phyloP scores from a whole-genome alignment of 129 eudicot genomes.

The Ambrosia trifida region DNA sequence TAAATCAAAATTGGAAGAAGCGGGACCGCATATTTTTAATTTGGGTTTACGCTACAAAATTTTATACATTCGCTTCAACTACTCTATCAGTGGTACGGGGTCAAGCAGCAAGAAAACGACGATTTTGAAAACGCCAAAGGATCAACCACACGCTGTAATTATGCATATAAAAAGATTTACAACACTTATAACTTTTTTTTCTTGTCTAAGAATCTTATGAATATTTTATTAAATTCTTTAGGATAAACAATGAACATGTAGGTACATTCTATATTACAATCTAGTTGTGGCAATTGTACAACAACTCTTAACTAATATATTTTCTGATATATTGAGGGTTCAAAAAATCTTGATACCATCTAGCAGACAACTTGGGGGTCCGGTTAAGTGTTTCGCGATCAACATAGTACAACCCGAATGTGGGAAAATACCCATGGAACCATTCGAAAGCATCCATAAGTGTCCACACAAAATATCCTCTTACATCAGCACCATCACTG shows the following conservation, averaged over 20 bases:
- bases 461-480: slow-evolving; percentile 84
- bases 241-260: not conserved
- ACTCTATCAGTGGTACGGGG: too few relatives aligned
- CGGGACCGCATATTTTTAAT: not conserved
- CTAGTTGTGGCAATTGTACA: not conserved
- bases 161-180: not conserved
- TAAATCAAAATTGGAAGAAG: too few relatives aligned
- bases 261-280: not conserved
- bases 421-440: slow-evolving; percentile 48
- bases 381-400: slow-evolving; percentile 54
- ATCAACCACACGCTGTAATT: not conserved
- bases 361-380: slow-evolving; percentile 66
- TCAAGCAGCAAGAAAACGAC: too few relatives aligned
- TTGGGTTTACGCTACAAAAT: not conserved
- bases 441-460: slow-evolving; percentile 88
- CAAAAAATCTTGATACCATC: slow-evolving; percentile 70
- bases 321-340: not conserved
- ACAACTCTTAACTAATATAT: not conserved
- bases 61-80: not conserved
- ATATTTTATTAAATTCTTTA: too few relatives aligned
- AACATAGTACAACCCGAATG: slow-evolving; percentile 60
- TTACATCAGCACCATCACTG: slow-evolving; percentile 86
- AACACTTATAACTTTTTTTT: not conserved
- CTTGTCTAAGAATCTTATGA: too few relatives aligned
- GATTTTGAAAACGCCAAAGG: too few relatives aligned